Percentiles rank a stretch among this genome's conserved stretches.
Evolutionary conservation across 345 rosid genomes (phyloP).

Genomic region (Eucalyptus sideroxylon): DNA sequence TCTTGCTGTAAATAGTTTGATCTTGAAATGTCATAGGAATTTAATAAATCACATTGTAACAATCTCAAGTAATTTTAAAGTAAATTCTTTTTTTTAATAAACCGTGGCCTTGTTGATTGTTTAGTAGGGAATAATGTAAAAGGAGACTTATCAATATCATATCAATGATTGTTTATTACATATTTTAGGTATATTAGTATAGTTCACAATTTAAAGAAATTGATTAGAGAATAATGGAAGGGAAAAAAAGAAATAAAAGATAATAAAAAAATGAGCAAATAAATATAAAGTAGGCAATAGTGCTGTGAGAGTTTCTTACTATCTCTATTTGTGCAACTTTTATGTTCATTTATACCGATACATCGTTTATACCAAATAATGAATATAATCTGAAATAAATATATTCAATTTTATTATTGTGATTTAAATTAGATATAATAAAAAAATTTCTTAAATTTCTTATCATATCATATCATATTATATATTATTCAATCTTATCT

Average conservation of each 20-base stretch:
- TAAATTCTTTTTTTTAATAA: neutral
- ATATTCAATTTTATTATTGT: too few relatives aligned
- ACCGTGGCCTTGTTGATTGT: neutral
- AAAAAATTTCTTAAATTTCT: too few relatives aligned
- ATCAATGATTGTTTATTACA: neutral
- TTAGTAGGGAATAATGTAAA: neutral
- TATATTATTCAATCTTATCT: fast-evolving
- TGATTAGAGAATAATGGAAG: neutral
- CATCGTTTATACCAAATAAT: too few relatives aligned
- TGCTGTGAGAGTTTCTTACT: fast-evolving
- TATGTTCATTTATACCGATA: too few relatives aligned
- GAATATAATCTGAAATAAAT: too few relatives aligned
- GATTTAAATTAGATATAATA: too few relatives aligned
- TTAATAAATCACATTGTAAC: neutral
- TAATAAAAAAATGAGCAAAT: neutral
- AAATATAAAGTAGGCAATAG: neutral
- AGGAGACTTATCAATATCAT: neutral
- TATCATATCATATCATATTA: too few relatives aligned
- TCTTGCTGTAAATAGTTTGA: neutral
- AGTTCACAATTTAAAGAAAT: neutral
- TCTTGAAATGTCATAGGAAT: neutral
- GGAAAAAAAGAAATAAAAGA: neutral
- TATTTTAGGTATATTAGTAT: neutral
- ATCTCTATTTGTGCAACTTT: neutral
- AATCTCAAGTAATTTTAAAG: neutral